Evolutionary conservation across 208 protist species (phyloP).

Genomic region (Wallacemonas sp.): DNA sequence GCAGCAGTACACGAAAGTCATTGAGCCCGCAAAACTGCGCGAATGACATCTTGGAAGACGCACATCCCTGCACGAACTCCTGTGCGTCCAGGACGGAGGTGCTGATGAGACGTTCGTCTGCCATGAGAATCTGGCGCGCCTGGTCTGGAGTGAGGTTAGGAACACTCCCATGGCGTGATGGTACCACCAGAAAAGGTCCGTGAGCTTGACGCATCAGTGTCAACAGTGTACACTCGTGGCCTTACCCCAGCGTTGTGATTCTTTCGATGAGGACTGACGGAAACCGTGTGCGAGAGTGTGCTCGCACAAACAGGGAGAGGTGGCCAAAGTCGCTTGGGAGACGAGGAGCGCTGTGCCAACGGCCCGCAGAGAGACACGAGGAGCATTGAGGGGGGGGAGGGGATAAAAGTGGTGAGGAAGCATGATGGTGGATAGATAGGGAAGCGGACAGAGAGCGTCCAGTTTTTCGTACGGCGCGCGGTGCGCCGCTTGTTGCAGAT

Average conservation of each 20-base stretch:
- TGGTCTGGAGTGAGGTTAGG: conserved; percentile 73
- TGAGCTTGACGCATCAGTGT: background rate
- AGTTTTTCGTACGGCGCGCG: too few species aligned
- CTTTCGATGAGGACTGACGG: too few species aligned
- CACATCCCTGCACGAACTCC: conserved; percentile 50
- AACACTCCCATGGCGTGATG: conserved; percentile 54
- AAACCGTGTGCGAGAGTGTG: too few species aligned
- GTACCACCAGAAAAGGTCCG: conserved; percentile 61
- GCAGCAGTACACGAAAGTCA: conserved; percentile 64
- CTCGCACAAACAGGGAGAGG: too few species aligned
- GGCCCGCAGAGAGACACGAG: background rate
- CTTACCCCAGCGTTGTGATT: too few species aligned
- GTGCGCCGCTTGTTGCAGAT: too few species aligned
- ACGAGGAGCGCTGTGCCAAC: too few species aligned
- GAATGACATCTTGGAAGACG: conserved; percentile 32
- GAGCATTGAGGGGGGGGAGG: background rate
- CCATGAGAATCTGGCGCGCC: conserved; percentile 46
- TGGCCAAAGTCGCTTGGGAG: too few species aligned
- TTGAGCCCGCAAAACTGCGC: conserved; percentile 57
- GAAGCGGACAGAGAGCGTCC: background rate
- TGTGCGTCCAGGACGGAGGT: conserved; percentile 73
- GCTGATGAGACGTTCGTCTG: conserved; percentile 61
- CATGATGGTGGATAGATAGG: background rate
- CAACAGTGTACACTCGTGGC: too few species aligned
- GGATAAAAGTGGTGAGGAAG: background rate